phyloP scores from a whole-genome alignment of 2,329 filamentous ascomycete species.

The Ceratocystis smalleyi region DNA sequence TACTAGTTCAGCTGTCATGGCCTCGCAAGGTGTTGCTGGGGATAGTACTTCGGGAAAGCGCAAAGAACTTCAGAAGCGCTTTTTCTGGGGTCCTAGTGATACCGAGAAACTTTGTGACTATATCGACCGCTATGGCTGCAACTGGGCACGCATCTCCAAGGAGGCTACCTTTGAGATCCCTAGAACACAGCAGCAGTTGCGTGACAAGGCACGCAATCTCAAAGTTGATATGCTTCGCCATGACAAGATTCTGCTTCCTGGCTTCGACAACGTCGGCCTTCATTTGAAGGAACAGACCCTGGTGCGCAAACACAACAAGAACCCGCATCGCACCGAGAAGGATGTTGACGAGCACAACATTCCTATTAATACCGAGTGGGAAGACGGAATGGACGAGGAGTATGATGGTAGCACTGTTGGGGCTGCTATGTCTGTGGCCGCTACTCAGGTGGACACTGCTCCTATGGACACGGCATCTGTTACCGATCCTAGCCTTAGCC shows the following conservation, averaged over 20 bases:
- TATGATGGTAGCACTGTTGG: constrained; percentile 7
- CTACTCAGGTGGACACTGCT: background rate
- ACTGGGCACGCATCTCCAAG: constrained; percentile 17
- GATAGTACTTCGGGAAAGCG: constrained; percentile 14
- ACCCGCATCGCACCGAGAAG: constrained; percentile 33
- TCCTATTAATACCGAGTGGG: constrained; percentile 26
- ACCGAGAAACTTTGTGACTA: constrained; percentile 13
- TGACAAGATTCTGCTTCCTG: constrained; percentile 30
- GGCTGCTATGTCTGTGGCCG: background rate
- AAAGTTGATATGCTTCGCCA: constrained; percentile 37
- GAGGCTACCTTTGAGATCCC: constrained; percentile 19
- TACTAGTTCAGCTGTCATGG: background rate
- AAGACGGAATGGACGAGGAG: constrained; percentile 15
- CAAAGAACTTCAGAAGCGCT: constrained; percentile 17
- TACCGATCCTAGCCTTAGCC: constrained; percentile 13
- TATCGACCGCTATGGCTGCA: constrained; percentile 16
- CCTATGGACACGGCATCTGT: constrained; percentile 13
- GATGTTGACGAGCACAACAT: constrained; percentile 30
- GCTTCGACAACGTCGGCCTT: constrained; percentile 36
- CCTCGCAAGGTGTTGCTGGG: background rate
- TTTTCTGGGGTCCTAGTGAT: constrained; percentile 20
- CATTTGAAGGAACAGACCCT: constrained; percentile 34
- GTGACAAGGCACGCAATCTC: constrained; percentile 42
- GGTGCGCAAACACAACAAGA: constrained; percentile 30
- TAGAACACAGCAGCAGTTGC: constrained; percentile 40